Conservation (phyloP, 306 rosid species). For the Prunus campanulata region DNA sequence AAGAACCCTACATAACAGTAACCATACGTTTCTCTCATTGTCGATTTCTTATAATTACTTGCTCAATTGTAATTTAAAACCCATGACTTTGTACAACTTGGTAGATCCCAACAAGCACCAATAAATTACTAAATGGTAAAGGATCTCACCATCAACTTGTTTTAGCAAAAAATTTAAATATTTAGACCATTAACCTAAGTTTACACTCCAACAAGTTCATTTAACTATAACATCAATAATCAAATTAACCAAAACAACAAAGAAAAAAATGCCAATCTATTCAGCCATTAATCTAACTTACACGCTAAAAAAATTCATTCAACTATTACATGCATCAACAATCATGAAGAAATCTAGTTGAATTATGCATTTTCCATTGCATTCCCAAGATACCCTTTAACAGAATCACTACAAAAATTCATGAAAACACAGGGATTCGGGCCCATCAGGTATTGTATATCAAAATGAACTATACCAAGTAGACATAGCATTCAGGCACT, state of each 20-base stretch:
- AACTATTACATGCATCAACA: background rate
- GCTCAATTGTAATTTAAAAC: background rate
- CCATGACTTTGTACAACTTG: background rate
- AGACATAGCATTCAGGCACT: slow-evolving; percentile 91
- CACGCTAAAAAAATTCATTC: background rate
- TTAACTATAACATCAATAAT: background rate
- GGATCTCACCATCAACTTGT: background rate
- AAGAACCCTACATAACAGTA: background rate
- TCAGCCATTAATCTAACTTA: background rate
- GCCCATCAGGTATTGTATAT: background rate
- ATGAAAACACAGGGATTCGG: slow-evolving; percentile 3
- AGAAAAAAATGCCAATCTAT: background rate
- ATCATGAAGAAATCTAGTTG: background rate
- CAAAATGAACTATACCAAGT: slow-evolving; percentile 43
- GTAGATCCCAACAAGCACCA: background rate
- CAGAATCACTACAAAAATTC: slow-evolving; percentile 3
- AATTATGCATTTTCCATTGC: background rate
- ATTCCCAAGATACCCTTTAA: slow-evolving; percentile 24
- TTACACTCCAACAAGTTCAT: background rate
- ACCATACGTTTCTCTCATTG: background rate
- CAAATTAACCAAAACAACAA: no score
- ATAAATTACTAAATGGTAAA: background rate
- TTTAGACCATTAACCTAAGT: background rate
- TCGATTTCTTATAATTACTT: background rate
- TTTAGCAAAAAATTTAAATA: background rate